Base-by-base conservation (phyloP, 768 basidiomycete genomes). In the Podaxis carcinomalis region DNA sequence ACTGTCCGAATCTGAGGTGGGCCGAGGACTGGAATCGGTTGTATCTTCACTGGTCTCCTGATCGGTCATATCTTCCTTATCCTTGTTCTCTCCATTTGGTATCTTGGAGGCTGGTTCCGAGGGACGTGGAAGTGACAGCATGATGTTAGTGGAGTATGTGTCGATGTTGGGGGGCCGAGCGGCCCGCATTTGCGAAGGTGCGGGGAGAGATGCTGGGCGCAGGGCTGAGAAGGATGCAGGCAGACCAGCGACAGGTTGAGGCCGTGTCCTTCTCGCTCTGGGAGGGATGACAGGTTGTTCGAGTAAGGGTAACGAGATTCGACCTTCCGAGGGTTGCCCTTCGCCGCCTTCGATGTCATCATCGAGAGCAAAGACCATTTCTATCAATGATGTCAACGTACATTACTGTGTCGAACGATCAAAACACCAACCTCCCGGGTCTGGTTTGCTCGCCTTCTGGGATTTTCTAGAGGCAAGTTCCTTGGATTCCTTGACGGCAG, bases 311-410 rank as follows among this genome's bases (percentile, higher is more conserved):
- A 82, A 75, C 1, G 73, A 67, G 11, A 72, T 74, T n/a, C 70
- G 65, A 10, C 66, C 66, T 10, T 75, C 73, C 25, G 72, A 66
- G 42, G 76, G 66, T 42, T 67, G 74, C 10, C 69, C 68, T 37
- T 81, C 83, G 35, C 79, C 80, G 40, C 62, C 65, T 36, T 88
- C 88, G 63, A 87, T 71, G 47, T 85, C 83, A 54, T 61, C 59
- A 42, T 92, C 90, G 64, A 91, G 74, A 56, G 84, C 82, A 63
- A 92, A 92, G 40, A 92, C 82, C 75, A 86, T 77, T 57, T 85
- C 89, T 88, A 63, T 37, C 35, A 52, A 60, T 37, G 51, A 53
- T 42, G 16, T 40, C 57, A 19, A 68, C 56, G 68, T 56, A 37
- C 25, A 13, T 19, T 11, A 25, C 37, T 19, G 52, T 62, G 32